These are phyloP conservation scores for Flaveria floridana DNA, from an alignment of 140 eudicot genomes.

Conservation along the genomic window DNA sequence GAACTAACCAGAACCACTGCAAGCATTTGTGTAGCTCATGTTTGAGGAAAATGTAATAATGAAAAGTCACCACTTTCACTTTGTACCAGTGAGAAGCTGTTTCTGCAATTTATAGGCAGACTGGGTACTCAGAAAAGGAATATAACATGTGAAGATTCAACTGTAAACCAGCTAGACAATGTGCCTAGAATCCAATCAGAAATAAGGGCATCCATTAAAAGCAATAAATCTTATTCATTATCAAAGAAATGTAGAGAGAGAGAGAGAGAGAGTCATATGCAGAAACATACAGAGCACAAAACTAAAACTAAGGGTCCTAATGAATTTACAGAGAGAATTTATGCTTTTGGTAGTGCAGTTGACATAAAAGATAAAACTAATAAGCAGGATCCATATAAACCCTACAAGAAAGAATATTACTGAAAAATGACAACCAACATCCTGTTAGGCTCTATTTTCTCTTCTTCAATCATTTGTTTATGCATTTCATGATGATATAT, in stretches of 20 bases:
- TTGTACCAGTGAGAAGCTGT: constrained; percentile 31
- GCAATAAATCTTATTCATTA: constrained; percentile 46
- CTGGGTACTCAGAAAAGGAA: constrained; percentile 31
- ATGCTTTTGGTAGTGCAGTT: constrained; percentile 47
- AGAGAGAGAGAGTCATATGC: constrained; percentile 48
- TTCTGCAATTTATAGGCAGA: constrained; percentile 58
- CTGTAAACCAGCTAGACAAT: constrained; percentile 69
- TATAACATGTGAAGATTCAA: constrained; percentile 57
- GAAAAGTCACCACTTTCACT: constrained; percentile 21
- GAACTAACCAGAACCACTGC: constrained; percentile 86
- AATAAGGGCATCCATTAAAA: constrained; percentile 60
- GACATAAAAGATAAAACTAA: constrained; percentile 27
- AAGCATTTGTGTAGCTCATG: constrained; percentile 78
- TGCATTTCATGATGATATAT: constrained; percentile 54
- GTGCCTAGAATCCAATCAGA: constrained; percentile 40
- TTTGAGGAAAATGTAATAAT: constrained; percentile 27
- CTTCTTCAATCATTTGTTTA: constrained; percentile 52
- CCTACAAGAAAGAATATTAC: constrained; percentile 56
- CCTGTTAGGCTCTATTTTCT: constrained; percentile 46
- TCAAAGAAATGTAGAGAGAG: constrained; percentile 14
- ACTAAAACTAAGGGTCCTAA: constrained; percentile 44
- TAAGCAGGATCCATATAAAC: constrained; percentile 44
- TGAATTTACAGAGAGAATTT: constrained; percentile 44
- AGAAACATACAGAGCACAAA: constrained; percentile 49
- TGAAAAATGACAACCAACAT: constrained; percentile 47